Evolutionary conservation across 2,329 filamentous ascomycete species (phyloP), one percentile per base, ranked within the genome.

Genomic region (Colletotrichum sp.): DNA sequence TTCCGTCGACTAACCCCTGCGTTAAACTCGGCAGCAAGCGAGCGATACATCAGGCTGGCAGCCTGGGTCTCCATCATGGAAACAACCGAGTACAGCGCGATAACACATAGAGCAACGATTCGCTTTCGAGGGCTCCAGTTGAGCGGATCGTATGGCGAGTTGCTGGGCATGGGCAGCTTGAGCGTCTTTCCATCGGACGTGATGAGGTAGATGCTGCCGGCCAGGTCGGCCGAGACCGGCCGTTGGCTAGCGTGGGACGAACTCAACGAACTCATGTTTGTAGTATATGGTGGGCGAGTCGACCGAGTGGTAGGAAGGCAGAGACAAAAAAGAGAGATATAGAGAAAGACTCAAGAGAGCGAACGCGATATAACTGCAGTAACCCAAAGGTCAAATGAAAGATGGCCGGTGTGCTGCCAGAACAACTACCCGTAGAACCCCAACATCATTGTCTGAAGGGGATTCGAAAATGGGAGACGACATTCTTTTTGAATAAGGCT

Each of bases 121-220:
- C 78, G 76, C 51, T 76, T 79, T 7, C 66, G 24, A 27, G 63
- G 47, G 43, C 74, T 76, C 80, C 81, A 83, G 55, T 76, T 79
- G 24, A 83, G 70, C 2, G 81, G 81, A 58, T 83, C 81, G 24
- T 73, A 47, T 5, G 74, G 78, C 15, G 79, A 81, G 9, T 78
- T 71, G 62, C 80, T 82, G 6, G 81, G 80, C 61, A 83, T 81
- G 29, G 81, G 81, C 16, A 83, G 77, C 31, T 76, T 79, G 33
- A 82, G 75, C 12, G 79, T 77, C 24, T 77, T 69, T 31, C 81
- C 81, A 65, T 80, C 78, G 6, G 79, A 78, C 8, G 80, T 78
- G 70, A 83, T 82, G 55, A 83, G 78, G 65, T 78, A 83, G 31
- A 82, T 79, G 69, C 77, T 79, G 34, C 78, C 78, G 7, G 77